Evolutionary conservation across 306 rosid species (phyloP).

Genomic region (Cicer cuneatum): DNA sequence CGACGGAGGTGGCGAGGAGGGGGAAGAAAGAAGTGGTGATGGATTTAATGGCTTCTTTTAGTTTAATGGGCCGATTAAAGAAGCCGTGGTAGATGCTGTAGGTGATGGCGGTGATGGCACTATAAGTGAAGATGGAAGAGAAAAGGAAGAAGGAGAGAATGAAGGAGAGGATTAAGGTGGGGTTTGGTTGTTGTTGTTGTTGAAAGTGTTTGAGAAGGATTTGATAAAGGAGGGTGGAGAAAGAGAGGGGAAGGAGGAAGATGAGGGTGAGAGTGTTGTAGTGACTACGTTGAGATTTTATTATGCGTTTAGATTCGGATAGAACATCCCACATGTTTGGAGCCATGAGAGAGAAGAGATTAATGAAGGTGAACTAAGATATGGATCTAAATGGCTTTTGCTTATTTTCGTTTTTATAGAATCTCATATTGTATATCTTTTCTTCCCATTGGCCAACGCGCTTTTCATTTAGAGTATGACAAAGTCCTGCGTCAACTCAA

Average conservation of each 20-base stretch:
- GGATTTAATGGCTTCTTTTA: constrained; percentile 58
- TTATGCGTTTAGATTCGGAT: constrained; percentile 53
- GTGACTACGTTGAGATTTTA: constrained; percentile 62
- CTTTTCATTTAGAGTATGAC: no score
- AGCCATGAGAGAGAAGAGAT: neutral
- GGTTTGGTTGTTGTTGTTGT: constrained; percentile 30
- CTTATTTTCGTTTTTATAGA: neutral
- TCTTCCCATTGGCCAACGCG: no score
- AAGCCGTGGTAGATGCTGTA: constrained; percentile 59
- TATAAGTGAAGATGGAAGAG: constrained; percentile 39
- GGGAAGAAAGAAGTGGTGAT: constrained; percentile 52
- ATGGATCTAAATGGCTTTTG: neutral
- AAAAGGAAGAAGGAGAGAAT: constrained; percentile 38
- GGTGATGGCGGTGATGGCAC: constrained; percentile 57
- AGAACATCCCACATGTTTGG: constrained; percentile 39
- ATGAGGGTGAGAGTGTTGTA: constrained; percentile 60
- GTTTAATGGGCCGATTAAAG: constrained; percentile 57
- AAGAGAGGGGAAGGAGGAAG: constrained; percentile 70
- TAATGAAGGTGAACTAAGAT: neutral
- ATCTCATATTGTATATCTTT: no score
- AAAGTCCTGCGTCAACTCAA: no score
- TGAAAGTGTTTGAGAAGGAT: constrained; percentile 5
- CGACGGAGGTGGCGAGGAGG: constrained; percentile 47
- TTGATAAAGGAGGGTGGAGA: constrained; percentile 50
- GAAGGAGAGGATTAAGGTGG: neutral